Percentiles rank a stretch among this genome's conserved stretches.
phyloP scores from a whole-genome alignment of 2,329 filamentous ascomycete genomes.

The Balansia obtecta region DNA sequence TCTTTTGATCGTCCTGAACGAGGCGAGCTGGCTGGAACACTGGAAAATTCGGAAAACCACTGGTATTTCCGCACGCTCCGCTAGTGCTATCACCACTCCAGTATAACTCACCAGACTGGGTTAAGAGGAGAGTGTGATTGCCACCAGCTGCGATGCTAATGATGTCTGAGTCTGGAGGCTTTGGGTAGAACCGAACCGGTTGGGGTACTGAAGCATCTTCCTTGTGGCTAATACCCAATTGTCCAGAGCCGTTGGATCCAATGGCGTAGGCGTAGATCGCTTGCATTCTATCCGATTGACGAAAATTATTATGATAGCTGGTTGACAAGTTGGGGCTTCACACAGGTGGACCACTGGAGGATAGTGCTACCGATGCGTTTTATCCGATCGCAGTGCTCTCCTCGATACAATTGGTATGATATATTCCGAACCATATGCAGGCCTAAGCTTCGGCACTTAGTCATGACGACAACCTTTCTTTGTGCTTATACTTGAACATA shows the following conservation, averaged over 20 bases:
- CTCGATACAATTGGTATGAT: too few species aligned
- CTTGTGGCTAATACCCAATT: conserved; percentile 58
- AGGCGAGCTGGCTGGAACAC: conserved; percentile 29
- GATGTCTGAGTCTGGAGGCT: conserved; percentile 23
- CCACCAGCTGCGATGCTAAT: conserved; percentile 50
- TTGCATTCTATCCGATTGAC: conserved; percentile 24
- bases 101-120: conserved; percentile 45
- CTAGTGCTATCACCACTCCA: conserved; percentile 48
- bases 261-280: conserved; percentile 56
- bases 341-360: too few species aligned
- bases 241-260: conserved; percentile 66
- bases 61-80: conserved; percentile 40
- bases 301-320: too few species aligned
- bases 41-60: conserved; percentile 15
- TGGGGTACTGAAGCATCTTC: conserved; percentile 60
- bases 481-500: too few species aligned
- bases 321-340: too few species aligned
- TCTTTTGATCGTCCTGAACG: conserved; percentile 14
- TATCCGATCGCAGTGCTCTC: too few species aligned
- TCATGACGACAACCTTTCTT: too few species aligned
- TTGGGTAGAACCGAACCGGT: conserved; percentile 42
- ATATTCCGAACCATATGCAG: too few species aligned
- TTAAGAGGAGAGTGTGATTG: conserved; percentile 73
- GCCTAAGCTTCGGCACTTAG: too few species aligned
- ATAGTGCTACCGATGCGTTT: too few species aligned